These are phyloP conservation scores for Diaporthe humulicola DNA, from an alignment of 2,329 filamentous ascomycete species.

Conservation along the genomic window DNA sequence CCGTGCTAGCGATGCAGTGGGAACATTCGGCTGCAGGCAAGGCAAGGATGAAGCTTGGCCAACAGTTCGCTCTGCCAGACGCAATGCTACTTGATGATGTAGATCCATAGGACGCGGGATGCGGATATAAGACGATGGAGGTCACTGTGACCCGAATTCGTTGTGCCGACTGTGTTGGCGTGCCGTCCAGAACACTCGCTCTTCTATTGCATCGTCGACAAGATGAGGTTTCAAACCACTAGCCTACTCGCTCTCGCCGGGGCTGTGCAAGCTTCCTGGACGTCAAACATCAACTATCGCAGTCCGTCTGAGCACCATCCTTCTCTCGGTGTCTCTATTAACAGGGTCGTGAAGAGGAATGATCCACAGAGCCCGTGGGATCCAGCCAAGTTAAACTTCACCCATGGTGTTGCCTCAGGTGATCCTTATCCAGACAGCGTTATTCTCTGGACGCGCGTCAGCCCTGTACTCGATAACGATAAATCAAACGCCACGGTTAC, in stretches of 20 bases:
- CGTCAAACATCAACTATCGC: constrained; percentile 69
- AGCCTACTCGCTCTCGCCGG: not conserved
- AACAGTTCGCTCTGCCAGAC: constrained; percentile 10
- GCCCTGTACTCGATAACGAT: constrained; percentile 58
- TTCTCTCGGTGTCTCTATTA: constrained; percentile 68
- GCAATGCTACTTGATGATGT: constrained; percentile 21
- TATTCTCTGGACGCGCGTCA: constrained; percentile 61
- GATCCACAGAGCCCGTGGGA: constrained; percentile 58
- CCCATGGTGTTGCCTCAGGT: constrained; percentile 67
- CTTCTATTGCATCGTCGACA: not conserved
- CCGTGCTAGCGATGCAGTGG: not conserved
- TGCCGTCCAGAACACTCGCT: not conserved
- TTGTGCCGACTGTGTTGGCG: no score
- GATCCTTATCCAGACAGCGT: constrained; percentile 67
- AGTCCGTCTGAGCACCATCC: constrained; percentile 72
- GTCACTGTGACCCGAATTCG: not conserved
- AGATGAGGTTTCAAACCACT: not conserved
- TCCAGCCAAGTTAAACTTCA: constrained; percentile 67
- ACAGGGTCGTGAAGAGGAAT: constrained; percentile 69
- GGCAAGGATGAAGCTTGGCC: not conserved
- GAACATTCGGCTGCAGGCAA: not conserved
- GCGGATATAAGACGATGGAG: not conserved
- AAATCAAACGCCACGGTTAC: constrained; percentile 58
- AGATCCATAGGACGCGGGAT: not conserved
- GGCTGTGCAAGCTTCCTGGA: constrained; percentile 13